Base-by-base conservation (phyloP, 371 early-diverging fungal genomes). In the Zopfochytrium polystomum region DNA sequence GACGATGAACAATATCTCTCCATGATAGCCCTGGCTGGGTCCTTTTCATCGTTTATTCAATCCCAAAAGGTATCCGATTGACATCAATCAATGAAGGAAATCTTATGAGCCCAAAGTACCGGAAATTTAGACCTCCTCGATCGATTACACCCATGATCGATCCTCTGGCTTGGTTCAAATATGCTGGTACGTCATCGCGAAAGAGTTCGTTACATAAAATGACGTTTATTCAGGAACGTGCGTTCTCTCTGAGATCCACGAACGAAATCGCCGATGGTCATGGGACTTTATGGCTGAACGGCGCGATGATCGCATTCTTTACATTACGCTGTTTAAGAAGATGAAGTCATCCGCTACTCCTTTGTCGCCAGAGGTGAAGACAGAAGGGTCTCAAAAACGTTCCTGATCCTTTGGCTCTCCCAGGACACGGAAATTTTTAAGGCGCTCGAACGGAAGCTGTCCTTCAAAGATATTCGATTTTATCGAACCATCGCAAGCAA, bases 1-100 rank as follows among this genome's bases (percentile, higher is more conserved):
- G 91, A 93, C 54, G 88, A 95, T 55, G 85, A 89, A 46, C 98
- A 98, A 70, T 96, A 93, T 65, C 70, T 81, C 2, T 91, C 90
- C 55, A 77, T 87, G 0, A 76, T 95, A 55, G 63, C 90, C 33
- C 80, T 94, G 73, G 80, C 92, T 33, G 88, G 89, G 11, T 73
- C 89, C 1, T 93, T 96, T 67, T 89, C 93, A 59, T 80, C 85
- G 2, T 88, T 81, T 51, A 76, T 86, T 67, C 74, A 85, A 42
- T 78, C 85, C 51, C 81, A 90, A 35, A 82, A 88, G 78, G 88
- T 87, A 50, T 15, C 18, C 15, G 27, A 30, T 26, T 60, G 15
- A 27, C 43, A n/a, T 1, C 27, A 33, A 35, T 25, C 2, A 47
- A 15, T 7, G 7, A 4, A 45, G 29, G 66, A 5, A 55, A 58